Percentiles rank a stretch among this genome's conserved stretches.
Conservation (phyloP, 202 grass and related monocot genomes). For the Saccharum hybrid region DNA sequence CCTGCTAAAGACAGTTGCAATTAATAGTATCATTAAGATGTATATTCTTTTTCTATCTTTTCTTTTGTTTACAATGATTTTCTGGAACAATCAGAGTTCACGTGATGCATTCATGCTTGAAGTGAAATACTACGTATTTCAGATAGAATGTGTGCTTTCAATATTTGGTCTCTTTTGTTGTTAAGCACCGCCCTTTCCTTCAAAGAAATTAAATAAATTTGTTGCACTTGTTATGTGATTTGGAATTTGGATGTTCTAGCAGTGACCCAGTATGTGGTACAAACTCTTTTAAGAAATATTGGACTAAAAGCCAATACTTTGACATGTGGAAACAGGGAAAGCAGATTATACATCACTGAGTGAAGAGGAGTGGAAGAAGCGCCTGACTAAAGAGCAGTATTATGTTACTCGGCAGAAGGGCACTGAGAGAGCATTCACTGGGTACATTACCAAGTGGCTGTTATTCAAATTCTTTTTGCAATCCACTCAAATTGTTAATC, state of each 20-base stretch:
- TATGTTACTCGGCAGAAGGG: slow-evolving; percentile 81
- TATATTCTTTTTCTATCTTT: background rate
- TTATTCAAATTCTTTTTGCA: slow-evolving; percentile 12
- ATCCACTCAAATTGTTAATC: slow-evolving; percentile 27
- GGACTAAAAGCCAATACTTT: slow-evolving; percentile 13
- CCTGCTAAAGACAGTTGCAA: background rate
- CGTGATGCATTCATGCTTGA: slow-evolving; percentile 1
- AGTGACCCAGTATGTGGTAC: background rate
- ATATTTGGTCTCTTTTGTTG: background rate
- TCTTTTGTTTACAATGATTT: background rate
- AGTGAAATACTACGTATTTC: background rate
- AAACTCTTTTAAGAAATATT: slow-evolving; percentile 17
- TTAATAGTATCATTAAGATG: background rate
- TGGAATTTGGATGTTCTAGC: background rate
- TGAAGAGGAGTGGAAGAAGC: slow-evolving; percentile 81
- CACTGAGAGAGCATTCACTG: slow-evolving; percentile 89
- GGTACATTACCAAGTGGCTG: slow-evolving; percentile 50
- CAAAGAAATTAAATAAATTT: background rate
- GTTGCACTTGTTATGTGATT: slow-evolving; percentile 2
- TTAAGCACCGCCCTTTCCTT: background rate
- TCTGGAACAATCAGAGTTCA: slow-evolving; percentile 2
- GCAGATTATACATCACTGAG: slow-evolving; percentile 45
- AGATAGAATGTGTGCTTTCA: background rate
- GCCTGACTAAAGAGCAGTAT: slow-evolving; percentile 73
- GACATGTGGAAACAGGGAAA: slow-evolving; percentile 43